Conservation (phyloP, 202 grass and related monocot species). For the Panicum hallii region DNA sequence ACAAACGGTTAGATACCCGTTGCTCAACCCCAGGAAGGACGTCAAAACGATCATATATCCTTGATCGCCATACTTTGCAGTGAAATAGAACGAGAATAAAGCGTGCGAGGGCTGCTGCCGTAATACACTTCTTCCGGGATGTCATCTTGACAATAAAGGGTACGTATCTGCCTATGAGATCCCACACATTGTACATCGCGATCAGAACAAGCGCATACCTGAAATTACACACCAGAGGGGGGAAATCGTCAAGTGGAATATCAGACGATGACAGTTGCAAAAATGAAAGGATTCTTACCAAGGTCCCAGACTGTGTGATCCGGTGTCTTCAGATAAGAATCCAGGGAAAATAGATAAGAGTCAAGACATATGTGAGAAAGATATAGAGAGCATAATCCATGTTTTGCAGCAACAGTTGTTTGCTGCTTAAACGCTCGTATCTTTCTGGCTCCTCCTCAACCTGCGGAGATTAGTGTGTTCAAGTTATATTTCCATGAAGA, state of each 20-base stretch:
- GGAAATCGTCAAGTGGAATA: background rate
- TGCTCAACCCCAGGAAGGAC: conserved; percentile 60
- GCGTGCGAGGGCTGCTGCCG: conserved; percentile 43
- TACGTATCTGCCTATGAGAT: conserved; percentile 69
- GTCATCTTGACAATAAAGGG: conserved; percentile 55
- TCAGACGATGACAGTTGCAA: background rate
- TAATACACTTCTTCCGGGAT: conserved; percentile 55
- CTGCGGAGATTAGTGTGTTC: conserved; percentile 23
- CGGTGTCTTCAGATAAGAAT: conserved; percentile 72
- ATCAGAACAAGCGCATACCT: conserved; percentile 63
- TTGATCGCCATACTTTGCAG: conserved; percentile 65
- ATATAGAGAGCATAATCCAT: conserved; percentile 54
- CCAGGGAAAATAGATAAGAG: conserved; percentile 73
- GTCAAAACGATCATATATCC: conserved; percentile 77
- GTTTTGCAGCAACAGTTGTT: conserved; percentile 56
- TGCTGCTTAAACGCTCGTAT: conserved; percentile 54
- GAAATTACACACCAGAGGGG: background rate
- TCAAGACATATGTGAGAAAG: conserved; percentile 62
- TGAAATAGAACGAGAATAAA: conserved; percentile 68
- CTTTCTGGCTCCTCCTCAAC: conserved; percentile 50
- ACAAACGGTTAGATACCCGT: conserved; percentile 68
- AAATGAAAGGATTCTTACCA: conserved; percentile 16
- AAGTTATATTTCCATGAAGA: background rate
- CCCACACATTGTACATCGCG: conserved; percentile 61
- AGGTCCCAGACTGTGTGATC: conserved; percentile 67